These are phyloP conservation scores for Skeletonema grethae DNA, from an alignment of 108 stramenopile species.

Conservation along the genomic window DNA sequence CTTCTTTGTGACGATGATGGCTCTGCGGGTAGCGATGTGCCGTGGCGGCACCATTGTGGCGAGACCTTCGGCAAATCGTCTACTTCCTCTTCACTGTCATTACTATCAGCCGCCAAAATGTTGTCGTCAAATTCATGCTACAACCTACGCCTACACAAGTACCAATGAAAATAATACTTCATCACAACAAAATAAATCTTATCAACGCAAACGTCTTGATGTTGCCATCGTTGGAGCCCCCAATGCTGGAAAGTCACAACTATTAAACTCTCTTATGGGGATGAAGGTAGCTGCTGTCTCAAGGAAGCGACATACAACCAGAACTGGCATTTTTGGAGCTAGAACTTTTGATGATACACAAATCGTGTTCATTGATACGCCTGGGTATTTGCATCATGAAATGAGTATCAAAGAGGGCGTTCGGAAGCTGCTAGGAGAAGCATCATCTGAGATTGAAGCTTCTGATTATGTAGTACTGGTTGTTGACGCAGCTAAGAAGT, in stretches of 20 bases:
- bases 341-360: slow-evolving; percentile 77
- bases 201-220: slow-evolving; percentile 67
- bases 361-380: slow-evolving; percentile 90
- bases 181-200: not conserved
- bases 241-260: slow-evolving; percentile 88
- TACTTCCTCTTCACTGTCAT: not conserved
- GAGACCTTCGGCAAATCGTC: not conserved
- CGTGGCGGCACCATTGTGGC: not conserved
- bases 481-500: slow-evolving; percentile 78
- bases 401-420: slow-evolving; percentile 68
- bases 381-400: slow-evolving; percentile 81
- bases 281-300: slow-evolving; percentile 88
- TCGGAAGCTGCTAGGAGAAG: slow-evolving; percentile 58
- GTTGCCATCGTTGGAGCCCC: slow-evolving; percentile 88
- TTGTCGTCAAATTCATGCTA: not conserved
- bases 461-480: slow-evolving; percentile 85
- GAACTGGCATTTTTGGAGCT: slow-evolving; percentile 82
- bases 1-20: not conserved
- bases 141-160: slow-evolving; percentile 1
- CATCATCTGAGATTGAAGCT: slow-evolving; percentile 64
- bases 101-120: not conserved
- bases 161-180: not conserved
- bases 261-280: slow-evolving; percentile 77
- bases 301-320: slow-evolving; percentile 92
- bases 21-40: not conserved